These are phyloP conservation scores for Saitozyma podzolica DNA, from an alignment of 768 basidiomycete genomes.

Conservation along the genomic window DNA sequence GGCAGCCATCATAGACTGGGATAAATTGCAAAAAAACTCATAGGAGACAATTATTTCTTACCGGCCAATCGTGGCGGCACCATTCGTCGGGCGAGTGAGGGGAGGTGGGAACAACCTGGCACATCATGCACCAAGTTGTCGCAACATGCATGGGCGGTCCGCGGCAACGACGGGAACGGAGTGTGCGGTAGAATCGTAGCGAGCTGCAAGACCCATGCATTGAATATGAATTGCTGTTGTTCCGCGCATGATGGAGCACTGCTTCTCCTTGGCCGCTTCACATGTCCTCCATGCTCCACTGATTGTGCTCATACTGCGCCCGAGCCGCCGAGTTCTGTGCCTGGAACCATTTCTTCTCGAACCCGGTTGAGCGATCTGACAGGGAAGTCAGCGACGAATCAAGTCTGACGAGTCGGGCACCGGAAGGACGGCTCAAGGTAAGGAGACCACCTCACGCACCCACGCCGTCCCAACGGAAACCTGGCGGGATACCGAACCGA, in stretches of 20 bases:
- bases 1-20: no score
- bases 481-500: conserved; percentile 90
- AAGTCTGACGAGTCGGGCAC: conserved; percentile 4
- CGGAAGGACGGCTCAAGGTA: neutral
- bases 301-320: conserved; percentile 68
- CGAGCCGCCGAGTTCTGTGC: conserved; percentile 73
- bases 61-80: no score
- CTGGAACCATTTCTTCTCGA: conserved; percentile 90
- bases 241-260: neutral
- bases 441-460: conserved; percentile 57
- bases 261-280: conserved; percentile 45
- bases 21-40: no score
- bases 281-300: conserved; percentile 94
- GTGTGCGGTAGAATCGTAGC: no score
- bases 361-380: conserved; percentile 85
- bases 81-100: no score
- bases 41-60: no score
- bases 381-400: neutral
- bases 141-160: no score
- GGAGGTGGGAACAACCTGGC: no score
- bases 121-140: no score
- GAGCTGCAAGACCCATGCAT: no score
- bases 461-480: conserved; percentile 98
- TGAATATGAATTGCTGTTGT: no score
- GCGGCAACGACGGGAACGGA: no score